Conservation (phyloP, 1,284 basidiomycete genomes). For the Fistulina hepatica region DNA sequence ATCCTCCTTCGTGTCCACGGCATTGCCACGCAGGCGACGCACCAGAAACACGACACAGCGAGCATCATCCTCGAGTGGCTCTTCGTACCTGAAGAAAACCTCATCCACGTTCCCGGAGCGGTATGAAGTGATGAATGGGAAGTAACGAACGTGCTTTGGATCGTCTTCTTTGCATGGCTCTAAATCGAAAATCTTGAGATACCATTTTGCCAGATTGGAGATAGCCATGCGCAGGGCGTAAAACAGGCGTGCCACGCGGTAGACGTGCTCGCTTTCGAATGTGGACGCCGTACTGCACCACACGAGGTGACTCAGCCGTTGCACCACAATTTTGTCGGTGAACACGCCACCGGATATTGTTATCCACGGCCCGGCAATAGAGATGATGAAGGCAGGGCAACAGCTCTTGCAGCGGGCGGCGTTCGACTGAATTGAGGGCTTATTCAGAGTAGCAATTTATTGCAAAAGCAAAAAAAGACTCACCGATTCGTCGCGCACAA, state of each 20-base stretch:
- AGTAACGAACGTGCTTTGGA: conserved; percentile 10
- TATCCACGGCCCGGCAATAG: conserved; percentile 15
- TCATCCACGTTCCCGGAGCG: no score
- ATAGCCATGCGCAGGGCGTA: conserved; percentile 12
- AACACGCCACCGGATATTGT: conserved; percentile 17
- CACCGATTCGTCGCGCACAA: conserved; percentile 10
- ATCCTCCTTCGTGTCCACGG: conserved; percentile 1
- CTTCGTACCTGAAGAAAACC: conserved; percentile 11
- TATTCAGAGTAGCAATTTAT: conserved; percentile 4
- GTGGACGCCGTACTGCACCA: conserved; percentile 14
- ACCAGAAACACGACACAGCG: conserved; percentile 13
- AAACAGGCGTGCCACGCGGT: conserved; percentile 11
- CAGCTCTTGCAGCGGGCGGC: conserved; percentile 14
- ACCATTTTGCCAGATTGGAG: conserved; percentile 9
- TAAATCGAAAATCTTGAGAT: no score
- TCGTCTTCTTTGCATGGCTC: no score
- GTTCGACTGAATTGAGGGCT: not conserved
- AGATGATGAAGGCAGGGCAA: conserved; percentile 17
- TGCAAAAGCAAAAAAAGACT: conserved; percentile 5
- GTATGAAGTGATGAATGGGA: conserved; percentile 9
- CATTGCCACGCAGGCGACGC: not conserved
- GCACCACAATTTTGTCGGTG: conserved; percentile 18
- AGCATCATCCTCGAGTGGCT: conserved; percentile 6
- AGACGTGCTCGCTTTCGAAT: conserved; percentile 10
- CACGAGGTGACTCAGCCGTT: conserved; percentile 17